Conservation (phyloP, 2,329 filamentous ascomycete species). For the Fusarium sp. region DNA sequence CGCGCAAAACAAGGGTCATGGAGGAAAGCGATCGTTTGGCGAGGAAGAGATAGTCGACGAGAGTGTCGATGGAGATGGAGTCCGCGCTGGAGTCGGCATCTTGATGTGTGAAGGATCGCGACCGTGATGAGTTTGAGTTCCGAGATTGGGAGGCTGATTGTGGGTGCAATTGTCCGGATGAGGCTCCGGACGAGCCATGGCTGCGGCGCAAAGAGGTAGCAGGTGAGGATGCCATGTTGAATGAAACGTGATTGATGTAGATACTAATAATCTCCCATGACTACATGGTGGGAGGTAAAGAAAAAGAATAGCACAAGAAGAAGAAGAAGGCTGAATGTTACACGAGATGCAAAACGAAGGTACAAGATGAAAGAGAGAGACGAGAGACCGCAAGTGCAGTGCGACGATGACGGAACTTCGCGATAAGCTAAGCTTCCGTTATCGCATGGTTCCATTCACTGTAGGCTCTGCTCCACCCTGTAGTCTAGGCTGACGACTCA, state of each 20-base stretch:
- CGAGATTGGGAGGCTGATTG: slow-evolving; percentile 50
- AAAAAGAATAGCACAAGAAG: slow-evolving; percentile 16
- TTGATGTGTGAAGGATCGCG: slow-evolving; percentile 39
- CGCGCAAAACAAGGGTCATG: slow-evolving; percentile 84
- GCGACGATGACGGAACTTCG: slow-evolving; percentile 37
- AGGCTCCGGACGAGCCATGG: slow-evolving; percentile 54
- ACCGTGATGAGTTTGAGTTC: slow-evolving; percentile 29
- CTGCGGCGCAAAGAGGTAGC: slow-evolving; percentile 55
- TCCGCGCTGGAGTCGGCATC: slow-evolving; percentile 29
- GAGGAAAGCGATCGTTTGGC: slow-evolving; percentile 90
- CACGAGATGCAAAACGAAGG: slow-evolving; percentile 22
- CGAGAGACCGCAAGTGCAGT: not conserved
- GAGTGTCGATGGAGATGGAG: slow-evolving; percentile 72
- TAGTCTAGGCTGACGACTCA: slow-evolving; percentile 36
- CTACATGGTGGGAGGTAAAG: slow-evolving; percentile 43
- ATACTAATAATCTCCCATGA: slow-evolving; percentile 28
- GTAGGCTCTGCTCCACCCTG: not conserved
- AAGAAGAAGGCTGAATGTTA: slow-evolving; percentile 9
- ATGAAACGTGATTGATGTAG: not conserved
- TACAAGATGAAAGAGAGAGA: slow-evolving; percentile 10
- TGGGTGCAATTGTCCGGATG: slow-evolving; percentile 51
- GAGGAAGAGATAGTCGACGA: slow-evolving; percentile 86
- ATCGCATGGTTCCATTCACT: slow-evolving; percentile 21
- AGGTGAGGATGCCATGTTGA: slow-evolving; percentile 55
- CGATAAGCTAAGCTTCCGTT: slow-evolving; percentile 42